Evolutionary conservation across 495 filamentous ascomycete genomes (phyloP).

Genomic region (Oleoguttula mirabilis): DNA sequence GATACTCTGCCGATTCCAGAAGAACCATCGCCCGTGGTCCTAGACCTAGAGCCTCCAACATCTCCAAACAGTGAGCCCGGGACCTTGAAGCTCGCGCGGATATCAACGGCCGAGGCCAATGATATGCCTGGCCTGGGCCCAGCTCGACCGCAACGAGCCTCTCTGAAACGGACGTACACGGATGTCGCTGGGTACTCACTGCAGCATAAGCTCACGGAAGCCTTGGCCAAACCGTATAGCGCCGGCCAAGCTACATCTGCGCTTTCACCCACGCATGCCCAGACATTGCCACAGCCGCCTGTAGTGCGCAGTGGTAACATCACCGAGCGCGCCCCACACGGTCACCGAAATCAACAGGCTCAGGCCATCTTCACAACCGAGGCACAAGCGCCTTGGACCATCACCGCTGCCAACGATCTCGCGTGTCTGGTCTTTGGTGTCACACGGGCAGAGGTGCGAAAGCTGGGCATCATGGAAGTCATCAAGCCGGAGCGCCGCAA

Average conservation of each 20-base stretch:
- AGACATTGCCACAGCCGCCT: constrained; percentile 19
- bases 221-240: constrained; percentile 69
- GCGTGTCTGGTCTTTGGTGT: constrained; percentile 94
- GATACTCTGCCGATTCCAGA: not conserved
- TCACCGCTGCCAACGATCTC: constrained; percentile 91
- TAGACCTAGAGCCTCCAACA: not conserved
- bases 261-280: constrained; percentile 36
- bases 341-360: constrained; percentile 81
- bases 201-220: constrained; percentile 78
- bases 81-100: constrained; percentile 5
- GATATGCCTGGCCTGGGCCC: constrained; percentile 8
- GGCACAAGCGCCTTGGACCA: constrained; percentile 79
- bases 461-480: constrained; percentile 89
- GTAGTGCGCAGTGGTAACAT: constrained; percentile 7
- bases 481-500: constrained; percentile 73
- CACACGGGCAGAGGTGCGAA: constrained; percentile 83
- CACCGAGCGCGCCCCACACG: constrained; percentile 31
- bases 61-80: not conserved
- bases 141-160: constrained; percentile 45
- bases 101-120: not conserved
- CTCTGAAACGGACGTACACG: constrained; percentile 77
- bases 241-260: constrained; percentile 16
- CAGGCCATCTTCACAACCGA: constrained; percentile 97
- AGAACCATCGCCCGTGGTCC: not conserved
- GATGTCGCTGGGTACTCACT: constrained; percentile 59